A percentile compares a stretch with the other conserved stretches of the same genome.
These are phyloP conservation scores for Tetrahymena elliotti DNA, from an alignment of 73 alveolate genomes.

Conservation along the genomic window DNA sequence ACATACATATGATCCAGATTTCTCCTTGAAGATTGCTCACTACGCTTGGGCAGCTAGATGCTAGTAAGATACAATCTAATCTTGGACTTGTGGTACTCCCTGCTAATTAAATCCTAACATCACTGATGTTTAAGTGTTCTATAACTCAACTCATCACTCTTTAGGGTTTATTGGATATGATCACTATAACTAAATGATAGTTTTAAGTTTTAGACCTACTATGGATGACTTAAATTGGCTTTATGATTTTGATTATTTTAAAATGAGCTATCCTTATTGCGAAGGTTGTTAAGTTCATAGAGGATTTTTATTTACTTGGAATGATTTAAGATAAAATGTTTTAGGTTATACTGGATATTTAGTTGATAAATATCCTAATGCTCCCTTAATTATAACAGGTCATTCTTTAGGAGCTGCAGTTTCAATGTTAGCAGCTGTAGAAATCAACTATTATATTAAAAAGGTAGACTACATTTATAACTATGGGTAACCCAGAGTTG, in stretches of 20 bases:
- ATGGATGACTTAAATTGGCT: slow-evolving; percentile 21
- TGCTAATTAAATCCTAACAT: background rate
- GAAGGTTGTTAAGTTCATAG: slow-evolving; percentile 37
- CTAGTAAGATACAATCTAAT: background rate
- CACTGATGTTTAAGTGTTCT: slow-evolving; percentile 6
- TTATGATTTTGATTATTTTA: slow-evolving; percentile 32
- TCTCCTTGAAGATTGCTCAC: background rate
- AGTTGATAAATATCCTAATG: slow-evolving; percentile 25
- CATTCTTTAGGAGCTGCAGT: slow-evolving; percentile 47
- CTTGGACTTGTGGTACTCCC: slow-evolving; percentile 38
- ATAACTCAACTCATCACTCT: slow-evolving; percentile 23
- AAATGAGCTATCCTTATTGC: slow-evolving; percentile 28
- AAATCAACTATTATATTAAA: background rate
- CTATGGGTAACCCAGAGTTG: slow-evolving; percentile 44
- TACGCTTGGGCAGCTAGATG: slow-evolving; percentile 24
- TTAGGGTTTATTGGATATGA: slow-evolving; percentile 30
- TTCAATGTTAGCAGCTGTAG: slow-evolving; percentile 18
- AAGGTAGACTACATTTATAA: slow-evolving; percentile 24
- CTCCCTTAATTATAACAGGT: slow-evolving; percentile 22
- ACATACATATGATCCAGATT: background rate
- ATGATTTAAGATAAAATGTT: slow-evolving; percentile 7
- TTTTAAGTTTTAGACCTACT: slow-evolving; percentile 25
- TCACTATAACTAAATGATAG: slow-evolving; percentile 3
- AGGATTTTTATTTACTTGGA: slow-evolving; percentile 21
- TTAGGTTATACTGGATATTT: background rate